Percentiles rank a stretch among this genome's conserved stretches.
These are phyloP conservation scores for Rhododendron simsii DNA, from an alignment of 148 eudicot species.

Conservation along the genomic window DNA sequence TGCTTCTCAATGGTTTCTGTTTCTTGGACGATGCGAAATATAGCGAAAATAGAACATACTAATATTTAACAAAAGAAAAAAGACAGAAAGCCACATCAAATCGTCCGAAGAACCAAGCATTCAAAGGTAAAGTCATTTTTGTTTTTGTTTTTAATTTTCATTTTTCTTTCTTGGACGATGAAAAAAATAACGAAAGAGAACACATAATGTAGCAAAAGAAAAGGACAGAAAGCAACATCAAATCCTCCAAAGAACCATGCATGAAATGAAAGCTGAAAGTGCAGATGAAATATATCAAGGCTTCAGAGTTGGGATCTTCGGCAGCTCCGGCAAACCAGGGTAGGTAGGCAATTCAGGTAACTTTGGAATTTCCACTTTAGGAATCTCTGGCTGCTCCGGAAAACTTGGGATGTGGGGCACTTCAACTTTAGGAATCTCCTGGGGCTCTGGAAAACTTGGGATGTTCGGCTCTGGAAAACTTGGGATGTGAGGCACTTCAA, in stretches of 20 bases:
- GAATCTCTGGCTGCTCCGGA: background rate
- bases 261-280: background rate
- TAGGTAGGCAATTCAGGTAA: constrained; percentile 4
- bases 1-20: too few species aligned
- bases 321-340: background rate
- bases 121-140: too few species aligned
- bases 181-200: too few species aligned
- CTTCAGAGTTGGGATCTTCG: background rate
- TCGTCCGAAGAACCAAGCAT: background rate
- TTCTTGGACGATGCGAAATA: too few species aligned
- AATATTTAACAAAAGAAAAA: background rate
- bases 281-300: background rate
- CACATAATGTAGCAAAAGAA: background rate
- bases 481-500: constrained; percentile 1
- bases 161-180: too few species aligned
- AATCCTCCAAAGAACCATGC: background rate
- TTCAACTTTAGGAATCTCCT: background rate
- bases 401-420: background rate
- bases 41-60: too few species aligned
- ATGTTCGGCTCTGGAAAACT: background rate
- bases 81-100: background rate
- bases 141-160: too few species aligned
- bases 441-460: background rate
- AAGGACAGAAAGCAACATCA: background rate
- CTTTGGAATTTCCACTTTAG: background rate